Base-by-base conservation (phyloP, 2,329 filamentous ascomycete genomes). In the Pseudogymnoascus pannorum region DNA sequence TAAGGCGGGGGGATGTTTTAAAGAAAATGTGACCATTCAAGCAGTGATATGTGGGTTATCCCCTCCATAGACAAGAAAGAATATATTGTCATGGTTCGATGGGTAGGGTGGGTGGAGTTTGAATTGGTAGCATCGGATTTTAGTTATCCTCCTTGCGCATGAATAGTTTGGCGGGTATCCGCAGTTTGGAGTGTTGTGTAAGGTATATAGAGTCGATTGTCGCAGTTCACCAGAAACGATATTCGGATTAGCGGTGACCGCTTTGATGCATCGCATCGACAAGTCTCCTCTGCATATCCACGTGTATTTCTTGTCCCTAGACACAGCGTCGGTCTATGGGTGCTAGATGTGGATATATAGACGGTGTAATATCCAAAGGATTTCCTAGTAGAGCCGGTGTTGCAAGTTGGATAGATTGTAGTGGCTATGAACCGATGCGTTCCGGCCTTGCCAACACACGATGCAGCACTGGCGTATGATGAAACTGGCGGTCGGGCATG, bases 401-500 rank as follows among this genome's bases (percentile, higher is more conserved):
- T 57, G 59, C 51, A 57, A 35, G 18, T 58, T 59, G 59, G n/a
- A 33, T 29, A 26, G 31, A 61, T 54, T 31, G 26, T 35, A 35
- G 31, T 33, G 42, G 44, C 40, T 24, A 18, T 22, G 59, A 58
- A 20, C 24, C 29, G 59, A 20, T 29, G 59, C 59, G 26, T 58
- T 35, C 29, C 40, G 57, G 40, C 44, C 26, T 51, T 61, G 60
- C 60, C 60, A 61, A 60, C 60, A 60, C 60, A 61, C 38, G n/a
- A 26, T 61, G 60, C 60, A 60, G 60, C 31, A 61, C 38, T 61
- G 57, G 57, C 54, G 60, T 57, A 58, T 58, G 31, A 26, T 44
- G 31, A 20, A 57, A 61, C 31, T 24, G 42, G 29, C 51, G 18
- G 24, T 33, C 24, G 29, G 24, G 42, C 36, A 58, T 58, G 40